Base-by-base conservation (phyloP, 345 rosid genomes). In the Carallia brachiata region DNA sequence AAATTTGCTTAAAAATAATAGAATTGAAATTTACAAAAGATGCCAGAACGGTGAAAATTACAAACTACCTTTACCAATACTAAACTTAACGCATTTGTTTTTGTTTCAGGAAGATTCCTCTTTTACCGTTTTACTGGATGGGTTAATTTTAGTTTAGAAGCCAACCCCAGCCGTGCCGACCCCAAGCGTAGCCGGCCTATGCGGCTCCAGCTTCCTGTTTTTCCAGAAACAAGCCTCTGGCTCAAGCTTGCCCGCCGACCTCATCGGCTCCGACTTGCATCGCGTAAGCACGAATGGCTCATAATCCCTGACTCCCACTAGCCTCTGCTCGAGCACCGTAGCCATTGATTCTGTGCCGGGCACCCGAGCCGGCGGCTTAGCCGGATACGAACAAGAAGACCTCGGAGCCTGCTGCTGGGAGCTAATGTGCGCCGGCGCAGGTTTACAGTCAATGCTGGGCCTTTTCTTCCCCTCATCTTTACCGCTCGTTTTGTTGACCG, bases 201-300 rank as follows among this genome's bases (percentile, higher is more conserved):
- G 94, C 52, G 97, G 97, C 86, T 91, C 94, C 0, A 89, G 85
- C 87, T 91, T 89, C 83, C 96, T 73, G 36, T 89, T 94, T 82
- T 89, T 94, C 97, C 97, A 91, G 75, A 80, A 91, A 71, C 98
- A 88, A 71, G 87, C 84, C 69, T 87, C 97, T 1, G 88, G 85
- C 1, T 88, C 89, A 1, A 89, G 87, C 77, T 88, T 91, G 13
- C 77, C 71, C 7, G 91, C 80, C 17, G 93, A 77, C 66, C 85
- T 85, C 84, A 83, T 78, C 47, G 98, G 98, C 83, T 94, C 98
- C 4, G 98, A 94, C 85, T 89, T 94, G 79, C 98, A 94, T 67
- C 98, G 91, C 1, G 83, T 88, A 16, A 94, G 79, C 66, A 75
- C 84, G 12, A 86, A 85, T 52, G 94, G 91, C 84, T 89, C 94